These are phyloP conservation scores for Trichothecium roseum DNA, from an alignment of 2,329 filamentous ascomycete genomes.

Conservation along the genomic window DNA sequence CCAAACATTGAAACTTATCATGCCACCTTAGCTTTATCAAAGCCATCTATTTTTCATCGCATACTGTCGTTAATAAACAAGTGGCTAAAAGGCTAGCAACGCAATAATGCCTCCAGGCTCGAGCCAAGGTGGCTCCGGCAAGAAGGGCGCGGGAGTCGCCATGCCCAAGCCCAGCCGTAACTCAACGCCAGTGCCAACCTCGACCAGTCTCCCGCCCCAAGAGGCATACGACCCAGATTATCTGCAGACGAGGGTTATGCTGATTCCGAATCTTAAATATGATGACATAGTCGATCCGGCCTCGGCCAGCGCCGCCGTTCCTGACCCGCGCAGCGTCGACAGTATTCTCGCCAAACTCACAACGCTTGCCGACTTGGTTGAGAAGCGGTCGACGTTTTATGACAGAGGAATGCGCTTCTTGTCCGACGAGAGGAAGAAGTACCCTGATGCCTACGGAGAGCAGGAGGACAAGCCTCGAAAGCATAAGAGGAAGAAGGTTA, in stretches of 20 bases:
- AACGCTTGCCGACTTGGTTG: slow-evolving; percentile 54
- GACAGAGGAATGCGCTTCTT: slow-evolving; percentile 66
- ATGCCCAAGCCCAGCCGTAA: slow-evolving; percentile 66
- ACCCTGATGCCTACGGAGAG: slow-evolving; percentile 42
- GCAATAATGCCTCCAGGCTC: slow-evolving; percentile 50
- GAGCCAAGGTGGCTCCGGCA: slow-evolving; percentile 52
- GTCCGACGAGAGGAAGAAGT: slow-evolving; percentile 53
- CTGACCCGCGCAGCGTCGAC: slow-evolving; percentile 53
- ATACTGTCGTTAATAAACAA: too few species aligned
- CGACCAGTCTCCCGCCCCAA: slow-evolving; percentile 41
- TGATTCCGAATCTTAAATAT: slow-evolving; percentile 49
- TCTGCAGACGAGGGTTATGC: slow-evolving; percentile 52
- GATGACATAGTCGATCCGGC: slow-evolving; percentile 61
- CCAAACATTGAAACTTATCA: neutral
- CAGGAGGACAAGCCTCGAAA: slow-evolving; percentile 50
- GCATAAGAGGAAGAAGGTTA: slow-evolving; percentile 70
- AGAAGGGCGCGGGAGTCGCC: slow-evolving; percentile 47
- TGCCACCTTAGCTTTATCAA: neutral
- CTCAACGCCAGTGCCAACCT: slow-evolving; percentile 51
- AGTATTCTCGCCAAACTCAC: slow-evolving; percentile 54
- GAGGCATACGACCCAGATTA: slow-evolving; percentile 52
- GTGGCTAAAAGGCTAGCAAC: too few species aligned
- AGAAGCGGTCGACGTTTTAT: slow-evolving; percentile 56
- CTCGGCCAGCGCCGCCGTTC: slow-evolving; percentile 45
- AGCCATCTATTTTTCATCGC: neutral